A percentile compares a stretch with the other conserved stretches of the same genome.
These are phyloP conservation scores for Xylariaceae sp. DNA, from an alignment of 2,329 filamentous ascomycete species.

Conservation along the genomic window DNA sequence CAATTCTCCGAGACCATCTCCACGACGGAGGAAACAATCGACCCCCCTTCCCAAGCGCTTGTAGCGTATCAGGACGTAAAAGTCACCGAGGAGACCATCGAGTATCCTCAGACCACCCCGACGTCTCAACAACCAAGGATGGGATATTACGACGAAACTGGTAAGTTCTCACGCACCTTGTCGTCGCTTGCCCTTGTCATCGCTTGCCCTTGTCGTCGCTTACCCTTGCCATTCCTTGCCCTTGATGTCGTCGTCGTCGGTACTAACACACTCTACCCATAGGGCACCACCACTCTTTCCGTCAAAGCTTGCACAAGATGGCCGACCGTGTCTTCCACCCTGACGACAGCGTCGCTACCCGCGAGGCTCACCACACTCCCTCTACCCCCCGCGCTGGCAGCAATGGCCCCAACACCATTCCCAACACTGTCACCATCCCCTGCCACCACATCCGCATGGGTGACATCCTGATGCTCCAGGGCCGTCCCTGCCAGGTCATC, in stretches of 20 bases:
- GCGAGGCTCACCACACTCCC: slow-evolving; percentile 36
- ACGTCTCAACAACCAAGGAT: slow-evolving; percentile 48
- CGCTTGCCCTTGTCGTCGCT: fast-evolving
- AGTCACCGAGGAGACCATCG: slow-evolving; percentile 63
- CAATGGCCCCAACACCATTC: slow-evolving; percentile 35
- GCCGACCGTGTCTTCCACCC: slow-evolving; percentile 50
- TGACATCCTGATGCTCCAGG: slow-evolving; percentile 97
- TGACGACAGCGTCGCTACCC: slow-evolving; percentile 44
- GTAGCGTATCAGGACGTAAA: slow-evolving; percentile 52
- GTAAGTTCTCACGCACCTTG: slow-evolving; percentile 37
- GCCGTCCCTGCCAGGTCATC: slow-evolving; percentile 99
- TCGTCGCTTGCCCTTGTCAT: no score
- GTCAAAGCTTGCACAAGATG: slow-evolving; percentile 51
- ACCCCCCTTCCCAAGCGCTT: slow-evolving; percentile 31
- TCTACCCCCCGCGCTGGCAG: slow-evolving; percentile 30
- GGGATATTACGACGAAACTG: slow-evolving; percentile 61
- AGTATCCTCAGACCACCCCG: slow-evolving; percentile 42
- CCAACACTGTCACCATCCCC: slow-evolving; percentile 94
- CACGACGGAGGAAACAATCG: slow-evolving; percentile 55
- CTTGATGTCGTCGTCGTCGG: no score
- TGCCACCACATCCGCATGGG: slow-evolving; percentile 99
- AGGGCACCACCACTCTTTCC: slow-evolving; percentile 58
- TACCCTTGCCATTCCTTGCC: no score
- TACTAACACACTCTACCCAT: slow-evolving; percentile 13
- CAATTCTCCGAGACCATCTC: slow-evolving; percentile 42